A percentile compares a stretch with the other conserved stretches of the same genome.
Conservation (phyloP, 1,139 yeast species). For the Yamadazyma buinensis region DNA sequence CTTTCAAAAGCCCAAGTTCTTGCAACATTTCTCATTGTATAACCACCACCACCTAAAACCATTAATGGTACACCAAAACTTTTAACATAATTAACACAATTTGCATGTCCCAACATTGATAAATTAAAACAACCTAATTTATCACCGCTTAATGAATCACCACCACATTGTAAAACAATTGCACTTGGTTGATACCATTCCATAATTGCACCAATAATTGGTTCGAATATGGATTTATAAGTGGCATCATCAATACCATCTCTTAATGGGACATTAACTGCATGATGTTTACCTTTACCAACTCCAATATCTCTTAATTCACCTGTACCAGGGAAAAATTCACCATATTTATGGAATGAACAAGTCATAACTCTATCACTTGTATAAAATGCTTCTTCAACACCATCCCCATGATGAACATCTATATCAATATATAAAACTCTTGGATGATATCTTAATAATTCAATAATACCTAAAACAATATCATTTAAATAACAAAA, state of each 20-base stretch:
- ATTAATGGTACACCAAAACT: conserved; percentile 85
- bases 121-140: conserved; percentile 90
- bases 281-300: conserved; percentile 81
- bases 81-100: conserved; percentile 83
- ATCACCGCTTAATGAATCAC: conserved; percentile 92
- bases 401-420: conserved; percentile 98
- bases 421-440: conserved; percentile 94
- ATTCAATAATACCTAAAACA: conserved; percentile 78
- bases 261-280: conserved; percentile 87
- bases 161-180: conserved; percentile 95
- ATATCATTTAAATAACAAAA: conserved; percentile 95
- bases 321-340: conserved; percentile 96
- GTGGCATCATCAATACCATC: conserved; percentile 97
- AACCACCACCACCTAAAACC: conserved; percentile 97
- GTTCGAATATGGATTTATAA: conserved; percentile 84
- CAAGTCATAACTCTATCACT: conserved; percentile 96
- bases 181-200: conserved; percentile 93
- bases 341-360: conserved; percentile 94
- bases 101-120: conserved; percentile 90
- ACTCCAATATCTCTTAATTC: conserved; percentile 82
- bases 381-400: conserved; percentile 93
- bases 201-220: conserved; percentile 76
- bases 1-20: conserved; percentile 96
- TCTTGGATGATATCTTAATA: conserved; percentile 82
- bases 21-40: conserved; percentile 95